Conservation (phyloP, 805 yeast species). For the Suhomyces emberorum region DNA sequence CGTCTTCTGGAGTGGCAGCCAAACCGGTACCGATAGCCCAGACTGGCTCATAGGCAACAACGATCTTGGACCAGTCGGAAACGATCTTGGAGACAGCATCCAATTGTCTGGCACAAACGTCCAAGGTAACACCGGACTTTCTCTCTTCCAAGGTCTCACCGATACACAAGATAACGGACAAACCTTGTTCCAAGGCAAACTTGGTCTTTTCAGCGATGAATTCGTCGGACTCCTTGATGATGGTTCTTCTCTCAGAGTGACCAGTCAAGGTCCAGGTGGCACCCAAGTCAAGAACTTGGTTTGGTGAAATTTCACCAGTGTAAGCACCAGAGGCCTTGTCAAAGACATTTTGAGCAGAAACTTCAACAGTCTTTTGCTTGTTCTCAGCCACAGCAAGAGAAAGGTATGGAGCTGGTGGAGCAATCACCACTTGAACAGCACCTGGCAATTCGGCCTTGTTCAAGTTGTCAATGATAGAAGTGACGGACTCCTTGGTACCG, state of each 20-base stretch:
- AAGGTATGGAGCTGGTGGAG: conserved; percentile 95
- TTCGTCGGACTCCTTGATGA: conserved; percentile 86
- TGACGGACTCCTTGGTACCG: conserved; percentile 86
- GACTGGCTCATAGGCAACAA: conserved; percentile 98
- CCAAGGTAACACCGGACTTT: conserved; percentile 80
- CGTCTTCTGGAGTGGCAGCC: conserved; percentile 98
- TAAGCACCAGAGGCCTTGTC: conserved; percentile 89
- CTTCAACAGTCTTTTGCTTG: conserved; percentile 67
- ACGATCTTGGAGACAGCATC: conserved; percentile 80
- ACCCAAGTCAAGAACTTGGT: conserved; percentile 84
- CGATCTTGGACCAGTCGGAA: conserved; percentile 86
- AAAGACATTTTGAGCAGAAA: conserved; percentile 91
- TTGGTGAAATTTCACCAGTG: conserved; percentile 96
- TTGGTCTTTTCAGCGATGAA: conserved; percentile 91
- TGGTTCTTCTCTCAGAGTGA: conserved; percentile 97
- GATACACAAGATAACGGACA: conserved; percentile 90
- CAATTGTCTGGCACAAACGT: conserved; percentile 85
- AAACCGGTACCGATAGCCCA: conserved; percentile 99
- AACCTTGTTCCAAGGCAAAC: conserved; percentile 86
- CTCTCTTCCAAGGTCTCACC: conserved; percentile 98
- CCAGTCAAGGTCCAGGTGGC: conserved; percentile 95
- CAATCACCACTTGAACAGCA: conserved; percentile 87
- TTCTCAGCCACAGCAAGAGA: conserved; percentile 66
- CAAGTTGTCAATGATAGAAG: conserved; percentile 76
- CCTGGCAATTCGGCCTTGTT: conserved; percentile 74